A percentile compares a stretch with the other conserved stretches of the same genome.
Evolutionary conservation across 192 early-diverging fungal species (phyloP).

Genomic region (Backusella liffmaniae): DNA sequence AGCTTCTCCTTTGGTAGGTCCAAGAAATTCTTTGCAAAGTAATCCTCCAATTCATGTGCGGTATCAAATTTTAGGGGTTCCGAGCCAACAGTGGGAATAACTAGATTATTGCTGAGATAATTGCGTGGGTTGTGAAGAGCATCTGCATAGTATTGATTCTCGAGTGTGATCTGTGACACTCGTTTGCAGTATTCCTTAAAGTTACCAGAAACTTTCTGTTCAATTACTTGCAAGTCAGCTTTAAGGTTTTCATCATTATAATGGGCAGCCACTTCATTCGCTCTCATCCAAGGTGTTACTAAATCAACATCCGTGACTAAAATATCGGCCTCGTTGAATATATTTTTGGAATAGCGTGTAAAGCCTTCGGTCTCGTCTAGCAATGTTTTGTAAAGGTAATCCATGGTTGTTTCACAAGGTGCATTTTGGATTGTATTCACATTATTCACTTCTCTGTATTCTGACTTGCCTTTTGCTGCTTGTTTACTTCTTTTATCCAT

Average conservation of each 20-base stretch:
- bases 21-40: constrained; percentile 6
- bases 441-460: background rate
- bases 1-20: background rate
- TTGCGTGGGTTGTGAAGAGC: background rate
- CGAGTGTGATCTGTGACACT: background rate
- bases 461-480: background rate
- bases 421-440: background rate
- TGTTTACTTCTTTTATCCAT: constrained; percentile 17
- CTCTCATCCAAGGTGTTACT: background rate
- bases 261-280: background rate
- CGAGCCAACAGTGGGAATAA: background rate
- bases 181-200: background rate
- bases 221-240: constrained; percentile 4
- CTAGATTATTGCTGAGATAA: background rate
- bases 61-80: background rate
- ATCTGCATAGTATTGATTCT: background rate
- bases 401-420: constrained; percentile 22
- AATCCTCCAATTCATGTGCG: constrained; percentile 13
- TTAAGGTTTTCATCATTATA: background rate
- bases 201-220: background rate
- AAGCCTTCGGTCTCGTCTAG: constrained; percentile 2
- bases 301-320: background rate
- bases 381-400: constrained; percentile 10
- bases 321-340: constrained; percentile 16
- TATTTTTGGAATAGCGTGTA: background rate